phyloP scores from a whole-genome alignment of 2,329 filamentous ascomycete genomes.

The Ustulina deusta region DNA sequence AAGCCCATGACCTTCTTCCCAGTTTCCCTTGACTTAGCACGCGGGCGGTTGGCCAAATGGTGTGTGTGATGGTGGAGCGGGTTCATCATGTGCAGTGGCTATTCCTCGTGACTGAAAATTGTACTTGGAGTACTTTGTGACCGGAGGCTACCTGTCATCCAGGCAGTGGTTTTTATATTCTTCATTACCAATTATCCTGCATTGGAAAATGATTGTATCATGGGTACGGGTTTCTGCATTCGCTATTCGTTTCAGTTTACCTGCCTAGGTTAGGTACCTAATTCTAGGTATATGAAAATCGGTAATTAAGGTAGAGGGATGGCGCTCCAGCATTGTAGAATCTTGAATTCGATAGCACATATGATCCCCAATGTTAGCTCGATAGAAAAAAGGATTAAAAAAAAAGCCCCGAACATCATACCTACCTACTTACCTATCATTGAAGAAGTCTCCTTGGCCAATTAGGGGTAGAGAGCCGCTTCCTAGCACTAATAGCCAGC shows the following conservation, averaged over 20 bases:
- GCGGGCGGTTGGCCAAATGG: slow-evolving; percentile 32
- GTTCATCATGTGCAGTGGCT: slow-evolving; percentile 39
- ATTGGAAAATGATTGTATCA: not conserved
- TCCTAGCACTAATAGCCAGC: slow-evolving; percentile 10
- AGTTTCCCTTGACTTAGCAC: slow-evolving; percentile 25
- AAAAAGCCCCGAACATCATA: slow-evolving; percentile 7
- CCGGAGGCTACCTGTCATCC: not conserved
- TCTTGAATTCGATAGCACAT: slow-evolving; percentile 15
- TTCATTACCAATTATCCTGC: not conserved
- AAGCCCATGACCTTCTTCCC: slow-evolving; percentile 17
- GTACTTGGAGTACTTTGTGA: slow-evolving; percentile 22
- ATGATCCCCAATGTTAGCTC: not conserved
- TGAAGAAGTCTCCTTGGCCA: slow-evolving; percentile 29
- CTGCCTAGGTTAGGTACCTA: not conserved
- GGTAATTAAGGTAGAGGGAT: not conserved
- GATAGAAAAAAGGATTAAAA: slow-evolving; percentile 5
- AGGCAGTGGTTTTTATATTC: slow-evolving; percentile 9
- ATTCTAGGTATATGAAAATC: slow-evolving; percentile 1
- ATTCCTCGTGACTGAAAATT: slow-evolving; percentile 39
- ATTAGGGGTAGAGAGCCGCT: slow-evolving; percentile 24
- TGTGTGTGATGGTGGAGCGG: slow-evolving; percentile 38
- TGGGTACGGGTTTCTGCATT: slow-evolving; percentile 8
- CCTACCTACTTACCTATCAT: too few species aligned
- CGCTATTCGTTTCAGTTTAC: not conserved
- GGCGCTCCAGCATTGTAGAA: slow-evolving; percentile 17